Conservation (phyloP, 768 basidiomycete genomes). For the Podaxis pistillaris region DNA sequence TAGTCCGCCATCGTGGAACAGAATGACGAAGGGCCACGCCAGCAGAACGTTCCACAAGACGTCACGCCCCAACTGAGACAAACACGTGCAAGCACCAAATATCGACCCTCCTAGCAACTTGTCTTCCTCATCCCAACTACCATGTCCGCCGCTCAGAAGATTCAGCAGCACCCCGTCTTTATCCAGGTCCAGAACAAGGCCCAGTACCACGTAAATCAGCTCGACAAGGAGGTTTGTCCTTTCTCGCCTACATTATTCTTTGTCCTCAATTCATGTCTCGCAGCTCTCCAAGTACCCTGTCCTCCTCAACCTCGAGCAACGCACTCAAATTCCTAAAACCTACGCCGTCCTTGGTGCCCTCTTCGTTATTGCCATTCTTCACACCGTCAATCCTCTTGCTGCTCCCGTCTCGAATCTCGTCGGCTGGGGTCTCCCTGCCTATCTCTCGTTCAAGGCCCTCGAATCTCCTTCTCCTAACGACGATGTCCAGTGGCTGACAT, state of each 20-base stretch:
- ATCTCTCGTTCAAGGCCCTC: conserved; percentile 92
- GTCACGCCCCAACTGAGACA: conserved; percentile 51
- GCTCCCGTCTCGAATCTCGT: conserved; percentile 91
- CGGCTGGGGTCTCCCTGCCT: conserved; percentile 93
- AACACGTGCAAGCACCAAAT: conserved; percentile 65
- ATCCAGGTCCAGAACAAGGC: conserved; percentile 83
- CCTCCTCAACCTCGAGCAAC: conserved; percentile 80
- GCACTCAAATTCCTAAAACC: conserved; percentile 91
- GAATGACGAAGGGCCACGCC: conserved; percentile 20
- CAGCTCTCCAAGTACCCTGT: conserved; percentile 86
- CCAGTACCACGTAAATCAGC: conserved; percentile 77
- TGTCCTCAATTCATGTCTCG: conserved; percentile 8
- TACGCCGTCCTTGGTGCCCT: conserved; percentile 79
- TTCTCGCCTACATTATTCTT: background rate
- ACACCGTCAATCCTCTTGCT: conserved; percentile 89
- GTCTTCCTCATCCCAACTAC: conserved; percentile 26
- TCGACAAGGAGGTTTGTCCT: conserved; percentile 90
- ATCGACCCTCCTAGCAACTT: conserved; percentile 34
- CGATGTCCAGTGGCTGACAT: conserved; percentile 95
- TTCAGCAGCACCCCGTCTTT: conserved; percentile 87
- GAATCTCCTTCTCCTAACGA: conserved; percentile 82
- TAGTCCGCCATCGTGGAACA: conserved; percentile 49
- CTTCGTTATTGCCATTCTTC: conserved; percentile 65
- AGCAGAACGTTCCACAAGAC: conserved; percentile 19
- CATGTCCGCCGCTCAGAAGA: conserved; percentile 80